Conservation (phyloP, 345 rosid genomes). For the Salix koriyanagi region DNA sequence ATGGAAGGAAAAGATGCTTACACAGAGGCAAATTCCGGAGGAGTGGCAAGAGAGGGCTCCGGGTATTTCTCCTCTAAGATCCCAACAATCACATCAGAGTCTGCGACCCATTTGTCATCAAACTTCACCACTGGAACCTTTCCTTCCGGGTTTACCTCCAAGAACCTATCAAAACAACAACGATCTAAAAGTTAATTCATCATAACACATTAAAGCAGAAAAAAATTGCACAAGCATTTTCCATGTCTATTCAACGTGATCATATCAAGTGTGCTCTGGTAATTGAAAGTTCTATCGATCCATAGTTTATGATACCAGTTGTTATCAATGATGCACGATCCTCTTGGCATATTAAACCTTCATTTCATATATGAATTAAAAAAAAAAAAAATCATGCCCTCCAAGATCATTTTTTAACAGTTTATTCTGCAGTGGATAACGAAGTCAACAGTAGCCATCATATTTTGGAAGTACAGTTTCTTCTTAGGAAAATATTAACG, state of each 20-base stretch:
- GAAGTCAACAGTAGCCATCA: neutral
- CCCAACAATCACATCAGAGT: slow-evolving; percentile 77
- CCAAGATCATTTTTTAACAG: neutral
- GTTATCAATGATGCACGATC: neutral
- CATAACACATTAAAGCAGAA: neutral
- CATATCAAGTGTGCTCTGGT: neutral
- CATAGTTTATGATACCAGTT: neutral
- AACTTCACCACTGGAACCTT: slow-evolving; percentile 74
- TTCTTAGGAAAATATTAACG: neutral
- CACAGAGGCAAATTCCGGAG: slow-evolving; percentile 64
- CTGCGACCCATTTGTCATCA: slow-evolving; percentile 79
- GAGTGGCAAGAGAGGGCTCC: slow-evolving; percentile 62
- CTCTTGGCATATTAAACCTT: neutral
- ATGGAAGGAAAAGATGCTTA: slow-evolving; percentile 20
- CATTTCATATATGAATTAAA: neutral
- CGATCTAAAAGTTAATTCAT: neutral
- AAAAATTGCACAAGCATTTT: neutral
- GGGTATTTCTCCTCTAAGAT: slow-evolving; percentile 80
- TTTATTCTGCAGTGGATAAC: neutral
- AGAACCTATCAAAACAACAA: slow-evolving; percentile 44
- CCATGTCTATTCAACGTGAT: neutral
- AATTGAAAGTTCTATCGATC: neutral
- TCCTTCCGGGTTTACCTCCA: slow-evolving; percentile 74
- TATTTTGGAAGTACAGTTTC: neutral
- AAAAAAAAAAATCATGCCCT: neutral